Evolutionary conservation across 1,139 yeast species (phyloP), one percentile per base, ranked within the genome.

Genomic region (Pichia sp.): DNA sequence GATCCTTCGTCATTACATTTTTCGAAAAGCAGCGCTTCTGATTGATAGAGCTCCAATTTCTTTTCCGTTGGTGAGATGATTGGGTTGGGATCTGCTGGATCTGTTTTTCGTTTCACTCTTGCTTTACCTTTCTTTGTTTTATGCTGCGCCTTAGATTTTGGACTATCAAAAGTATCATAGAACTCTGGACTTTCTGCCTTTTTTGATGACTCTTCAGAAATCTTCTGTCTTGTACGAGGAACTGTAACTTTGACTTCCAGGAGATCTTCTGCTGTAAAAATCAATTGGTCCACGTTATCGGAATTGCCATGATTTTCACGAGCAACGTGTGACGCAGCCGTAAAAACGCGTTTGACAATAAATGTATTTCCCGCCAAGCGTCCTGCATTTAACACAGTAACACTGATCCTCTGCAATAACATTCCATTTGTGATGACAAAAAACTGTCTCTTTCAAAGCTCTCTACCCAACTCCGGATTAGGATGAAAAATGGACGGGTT

Each of bases 231-330:
- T 12, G 25, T 13, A 4, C 44, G n/a, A 7, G 50, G 22, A 28
- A n/a, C 9, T 8, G 31, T 41, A 6, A 48, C n/a, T 21, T 44
- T 44, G 4, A 48, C 25, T 5, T 48, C 25, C n/a, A 16, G 2
- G 5, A 48, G 26, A 4, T 48, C 48, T 22, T 28, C 26, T 4
- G 48, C 47, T 8, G 51, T 39, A 10, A 48, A 19, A 3, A 30
- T 16, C 23, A 44, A 16, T 7, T 44, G 22, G 21, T 40, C 25
- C 13, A 13, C 30, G 3, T 19, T 26, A 8, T 5, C 10, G 9
- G 22, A 18, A n/a, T 28, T 31, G 7, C 21, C 13, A 19, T 12
- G 26, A 44, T 12, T 44, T n/a, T 26, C 25, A 30, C 23, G 25
- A 13, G n/a, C 19, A 2, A 3, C 13, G 6, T 9, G 16, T 16